Evolutionary conservation across 208 protist species (phyloP).

Genomic region (Leishmania tarentolae): DNA sequence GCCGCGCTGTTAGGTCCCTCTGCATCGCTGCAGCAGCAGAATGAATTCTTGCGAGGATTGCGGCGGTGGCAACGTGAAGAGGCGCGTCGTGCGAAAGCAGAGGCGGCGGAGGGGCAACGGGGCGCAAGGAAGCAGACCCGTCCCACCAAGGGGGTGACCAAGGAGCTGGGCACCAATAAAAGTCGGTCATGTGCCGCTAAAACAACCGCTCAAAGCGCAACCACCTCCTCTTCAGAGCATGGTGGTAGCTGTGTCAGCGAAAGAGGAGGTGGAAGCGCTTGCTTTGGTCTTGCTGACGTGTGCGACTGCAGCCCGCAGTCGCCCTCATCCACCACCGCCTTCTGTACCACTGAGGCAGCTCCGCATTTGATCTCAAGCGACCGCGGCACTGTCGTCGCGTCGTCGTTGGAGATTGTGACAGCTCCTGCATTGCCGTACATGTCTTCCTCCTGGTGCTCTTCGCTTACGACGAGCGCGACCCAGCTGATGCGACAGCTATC

Average conservation of each 20-base stretch:
- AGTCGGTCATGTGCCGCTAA: background rate
- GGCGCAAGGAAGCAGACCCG: slow-evolving; percentile 3
- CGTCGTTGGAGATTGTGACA: background rate
- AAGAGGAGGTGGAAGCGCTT: background rate
- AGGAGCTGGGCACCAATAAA: background rate
- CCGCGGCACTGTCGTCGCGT: background rate
- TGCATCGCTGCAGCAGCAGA: slow-evolving; percentile 64
- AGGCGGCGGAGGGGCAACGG: slow-evolving; percentile 13
- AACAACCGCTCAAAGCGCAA: background rate
- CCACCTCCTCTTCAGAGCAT: background rate
- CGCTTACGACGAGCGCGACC: slow-evolving; percentile 25
- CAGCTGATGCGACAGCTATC: slow-evolving; percentile 31
- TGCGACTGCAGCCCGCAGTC: background rate
- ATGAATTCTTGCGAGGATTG: slow-evolving; percentile 62
- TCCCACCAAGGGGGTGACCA: background rate
- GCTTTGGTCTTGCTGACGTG: background rate
- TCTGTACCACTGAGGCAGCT: too few relatives aligned
- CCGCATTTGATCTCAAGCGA: background rate
- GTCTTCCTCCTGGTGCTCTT: slow-evolving; percentile 1
- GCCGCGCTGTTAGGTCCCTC: slow-evolving; percentile 50
- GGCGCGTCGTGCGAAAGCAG: slow-evolving; percentile 12
- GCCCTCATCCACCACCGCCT: background rate
- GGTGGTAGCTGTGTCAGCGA: background rate
- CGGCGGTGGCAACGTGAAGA: slow-evolving; percentile 40
- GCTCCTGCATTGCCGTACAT: background rate